Evolutionary conservation across 108 stramenopile genomes (phyloP).

Genomic region (Skeletonema marinoi): DNA sequence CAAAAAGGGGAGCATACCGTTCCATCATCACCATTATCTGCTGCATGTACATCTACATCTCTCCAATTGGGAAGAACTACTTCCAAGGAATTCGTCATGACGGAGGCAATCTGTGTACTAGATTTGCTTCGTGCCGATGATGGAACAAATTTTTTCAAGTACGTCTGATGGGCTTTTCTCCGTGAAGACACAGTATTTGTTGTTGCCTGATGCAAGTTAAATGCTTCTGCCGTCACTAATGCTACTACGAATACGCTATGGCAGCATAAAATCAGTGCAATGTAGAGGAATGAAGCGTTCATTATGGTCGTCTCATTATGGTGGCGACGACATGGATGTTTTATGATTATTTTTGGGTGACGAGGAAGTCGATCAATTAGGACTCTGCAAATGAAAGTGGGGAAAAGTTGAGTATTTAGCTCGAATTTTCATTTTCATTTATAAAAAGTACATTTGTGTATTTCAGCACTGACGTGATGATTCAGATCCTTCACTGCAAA

Average conservation of each 20-base stretch:
- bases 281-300: not conserved
- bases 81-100: not conserved
- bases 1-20: conserved; percentile 27
- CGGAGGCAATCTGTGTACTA: not conserved
- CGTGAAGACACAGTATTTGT: not conserved
- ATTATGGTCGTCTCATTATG: not conserved
- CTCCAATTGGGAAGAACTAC: conserved; percentile 6
- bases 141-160: not conserved
- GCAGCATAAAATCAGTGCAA: conserved; percentile 1
- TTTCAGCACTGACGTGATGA: conserved; percentile 5
- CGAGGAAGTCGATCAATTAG: not conserved
- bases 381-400: not conserved
- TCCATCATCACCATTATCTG: not conserved
- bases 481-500: not conserved
- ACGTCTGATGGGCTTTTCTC: not conserved
- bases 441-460: not conserved
- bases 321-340: not conserved
- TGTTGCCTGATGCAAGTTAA: not conserved
- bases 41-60: not conserved
- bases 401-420: not conserved
- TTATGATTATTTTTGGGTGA: not conserved
- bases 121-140: not conserved
- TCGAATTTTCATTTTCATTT: too few relatives aligned
- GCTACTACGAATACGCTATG: not conserved
- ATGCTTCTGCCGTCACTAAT: not conserved